A percentile compares a stretch with the other conserved stretches of the same genome.
phyloP scores from a whole-genome alignment of 2,329 filamentous ascomycete genomes.

The Hirsutella rhossiliensis region DNA sequence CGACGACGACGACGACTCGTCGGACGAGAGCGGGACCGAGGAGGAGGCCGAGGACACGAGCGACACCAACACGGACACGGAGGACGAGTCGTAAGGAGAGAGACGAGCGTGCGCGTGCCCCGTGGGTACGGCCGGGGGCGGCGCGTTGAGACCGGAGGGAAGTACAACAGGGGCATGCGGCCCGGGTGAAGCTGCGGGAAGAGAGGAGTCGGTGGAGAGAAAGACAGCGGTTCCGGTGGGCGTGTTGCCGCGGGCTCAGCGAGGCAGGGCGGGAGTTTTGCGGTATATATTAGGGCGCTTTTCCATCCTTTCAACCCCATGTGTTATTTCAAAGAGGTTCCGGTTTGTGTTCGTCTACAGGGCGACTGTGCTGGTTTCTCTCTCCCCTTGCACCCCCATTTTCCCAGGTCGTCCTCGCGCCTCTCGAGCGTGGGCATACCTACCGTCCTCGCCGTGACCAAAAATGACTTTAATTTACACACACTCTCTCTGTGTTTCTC shows the following conservation, averaged over 20 bases:
- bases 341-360: neutral
- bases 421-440: no score
- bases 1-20: conserved; percentile 48
- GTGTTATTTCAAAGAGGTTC: neutral
- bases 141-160: no score
- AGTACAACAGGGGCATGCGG: neutral
- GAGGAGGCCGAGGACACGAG: conserved; percentile 53
- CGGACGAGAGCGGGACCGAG: conserved; percentile 74
- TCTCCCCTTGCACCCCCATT: no score
- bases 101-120: neutral
- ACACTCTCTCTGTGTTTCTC: no score
- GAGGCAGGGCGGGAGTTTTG: neutral
- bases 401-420: no score
- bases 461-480: no score
- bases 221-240: neutral
- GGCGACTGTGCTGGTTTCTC: neutral
- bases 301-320: neutral
- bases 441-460: no score
- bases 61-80: conserved; percentile 57
- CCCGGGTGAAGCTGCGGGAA: neutral
- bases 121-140: neutral
- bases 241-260: neutral
- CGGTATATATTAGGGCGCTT: neutral
- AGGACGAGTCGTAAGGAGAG: conserved; percentile 39
- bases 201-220: neutral